Conservation (phyloP, 176 grass and related monocot species). For the Hsuehochloa calcarea region DNA sequence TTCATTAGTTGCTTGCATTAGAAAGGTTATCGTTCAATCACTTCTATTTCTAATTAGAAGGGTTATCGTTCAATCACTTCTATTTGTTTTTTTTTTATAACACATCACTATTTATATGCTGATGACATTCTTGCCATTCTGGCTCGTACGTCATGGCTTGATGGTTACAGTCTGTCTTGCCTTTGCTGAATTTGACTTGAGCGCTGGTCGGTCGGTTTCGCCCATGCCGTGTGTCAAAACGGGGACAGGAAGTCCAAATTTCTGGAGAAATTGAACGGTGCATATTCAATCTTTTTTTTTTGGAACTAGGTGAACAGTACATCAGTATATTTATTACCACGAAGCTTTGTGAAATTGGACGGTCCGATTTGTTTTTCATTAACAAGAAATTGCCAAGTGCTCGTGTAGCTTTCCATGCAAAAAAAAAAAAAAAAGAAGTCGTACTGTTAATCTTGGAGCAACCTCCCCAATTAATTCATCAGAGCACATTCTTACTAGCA, state of each 20-base stretch:
- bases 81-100: background rate
- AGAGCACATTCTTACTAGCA: background rate
- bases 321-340: background rate
- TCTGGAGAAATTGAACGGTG: conserved; percentile 27
- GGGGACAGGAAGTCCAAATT: background rate
- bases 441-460: background rate
- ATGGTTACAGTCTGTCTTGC: background rate
- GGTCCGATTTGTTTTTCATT: background rate
- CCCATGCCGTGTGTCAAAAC: conserved; percentile 18
- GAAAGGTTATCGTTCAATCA: no score
- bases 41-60: background rate
- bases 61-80: background rate
- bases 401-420: no score
- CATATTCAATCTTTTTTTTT: background rate
- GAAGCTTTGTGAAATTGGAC: background rate
- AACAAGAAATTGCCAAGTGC: background rate
- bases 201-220: background rate
- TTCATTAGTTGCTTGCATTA: background rate
- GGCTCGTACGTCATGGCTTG: background rate
- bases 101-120: background rate
- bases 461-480: background rate
- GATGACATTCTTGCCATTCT: background rate
- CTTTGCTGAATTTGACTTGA: background rate
- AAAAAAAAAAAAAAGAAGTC: no score
- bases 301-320: no score